phyloP scores from a whole-genome alignment of 2,329 filamentous ascomycete species.

The Aspergillus puulaauensis region DNA sequence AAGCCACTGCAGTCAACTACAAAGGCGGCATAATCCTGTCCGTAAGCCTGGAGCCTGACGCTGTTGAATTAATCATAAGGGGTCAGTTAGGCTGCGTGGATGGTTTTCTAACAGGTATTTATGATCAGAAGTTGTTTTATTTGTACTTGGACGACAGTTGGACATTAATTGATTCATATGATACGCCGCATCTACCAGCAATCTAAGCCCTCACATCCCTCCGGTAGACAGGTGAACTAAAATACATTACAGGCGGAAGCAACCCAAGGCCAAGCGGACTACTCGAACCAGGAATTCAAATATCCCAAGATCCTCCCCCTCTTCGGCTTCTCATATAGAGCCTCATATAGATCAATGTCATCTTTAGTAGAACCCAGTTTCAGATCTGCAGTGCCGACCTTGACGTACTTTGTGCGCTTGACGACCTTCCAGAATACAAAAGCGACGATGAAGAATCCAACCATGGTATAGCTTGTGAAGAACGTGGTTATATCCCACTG shows the following conservation, averaged over 20 bases:
- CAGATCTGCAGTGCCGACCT: conserved; percentile 59
- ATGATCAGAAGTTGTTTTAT: too few relatives aligned
- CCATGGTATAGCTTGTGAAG: conserved; percentile 66
- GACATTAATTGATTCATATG: too few relatives aligned
- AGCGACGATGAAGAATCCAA: conserved; percentile 65
- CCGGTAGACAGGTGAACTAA: not conserved
- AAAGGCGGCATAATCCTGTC: too few relatives aligned
- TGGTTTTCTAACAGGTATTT: too few relatives aligned
- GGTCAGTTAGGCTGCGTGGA: too few relatives aligned
- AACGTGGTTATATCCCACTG: conserved; percentile 66
- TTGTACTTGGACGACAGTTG: too few relatives aligned
- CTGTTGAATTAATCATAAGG: too few relatives aligned
- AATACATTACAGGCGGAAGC: not conserved
- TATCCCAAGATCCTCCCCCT: not conserved
- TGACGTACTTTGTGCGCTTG: conserved; percentile 58
- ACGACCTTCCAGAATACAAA: conserved; percentile 68
- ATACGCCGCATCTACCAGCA: not conserved
- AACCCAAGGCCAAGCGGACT: fast-evolving
- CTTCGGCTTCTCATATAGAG: not conserved
- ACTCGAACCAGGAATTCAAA: conserved; percentile 13
- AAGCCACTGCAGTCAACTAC: not conserved
- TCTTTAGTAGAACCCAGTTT: conserved; percentile 20
- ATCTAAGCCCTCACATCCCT: not conserved
- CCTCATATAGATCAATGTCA: conserved; percentile 30
- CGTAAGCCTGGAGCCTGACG: too few relatives aligned